phyloP scores from a whole-genome alignment of 2,329 filamentous ascomycete species.

The Sporothrix inflata region DNA sequence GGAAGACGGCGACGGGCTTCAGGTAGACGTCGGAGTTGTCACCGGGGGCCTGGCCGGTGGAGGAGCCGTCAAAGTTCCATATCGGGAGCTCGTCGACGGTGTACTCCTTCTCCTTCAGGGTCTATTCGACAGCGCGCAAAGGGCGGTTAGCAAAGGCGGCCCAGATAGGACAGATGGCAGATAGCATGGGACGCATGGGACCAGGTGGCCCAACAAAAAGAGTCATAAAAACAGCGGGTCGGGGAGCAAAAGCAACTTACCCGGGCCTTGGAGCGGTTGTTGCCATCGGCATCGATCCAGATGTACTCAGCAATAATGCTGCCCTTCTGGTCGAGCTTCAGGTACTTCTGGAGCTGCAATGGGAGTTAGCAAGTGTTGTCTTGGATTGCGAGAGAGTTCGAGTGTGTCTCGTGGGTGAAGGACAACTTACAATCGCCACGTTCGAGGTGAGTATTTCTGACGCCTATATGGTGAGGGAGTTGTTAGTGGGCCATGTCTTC shows the following conservation, averaged over 20 bases:
- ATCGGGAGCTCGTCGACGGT: constrained; percentile 64
- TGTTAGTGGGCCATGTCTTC: neutral
- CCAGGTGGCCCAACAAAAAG: constrained; percentile 18
- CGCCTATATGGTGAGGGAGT: neutral
- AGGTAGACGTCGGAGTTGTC: constrained; percentile 73
- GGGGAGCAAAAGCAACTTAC: constrained; percentile 60
- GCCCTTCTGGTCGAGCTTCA: constrained; percentile 87
- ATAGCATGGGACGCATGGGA: constrained; percentile 11
- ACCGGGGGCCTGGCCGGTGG: constrained; percentile 74
- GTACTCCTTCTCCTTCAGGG: constrained; percentile 36
- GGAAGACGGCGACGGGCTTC: constrained; percentile 60
- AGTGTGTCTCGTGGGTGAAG: neutral
- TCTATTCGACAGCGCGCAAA: constrained; percentile 27
- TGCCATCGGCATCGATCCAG: constrained; percentile 86
- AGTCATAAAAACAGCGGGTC: constrained; percentile 18
- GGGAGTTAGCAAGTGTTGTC: constrained; percentile 23
- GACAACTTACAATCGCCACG: constrained; percentile 4
- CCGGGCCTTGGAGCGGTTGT: constrained; percentile 92
- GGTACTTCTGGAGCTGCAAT: constrained; percentile 87
- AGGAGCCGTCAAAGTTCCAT: constrained; percentile 80
- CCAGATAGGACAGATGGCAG: neutral
- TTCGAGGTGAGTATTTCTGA: constrained; percentile 20
- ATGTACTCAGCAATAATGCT: constrained; percentile 69
- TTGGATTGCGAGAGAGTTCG: neutral
- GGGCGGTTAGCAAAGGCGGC: constrained; percentile 11